Evolutionary conservation across 306 rosid genomes (phyloP).

Genomic region (Quercus gilva): DNA sequence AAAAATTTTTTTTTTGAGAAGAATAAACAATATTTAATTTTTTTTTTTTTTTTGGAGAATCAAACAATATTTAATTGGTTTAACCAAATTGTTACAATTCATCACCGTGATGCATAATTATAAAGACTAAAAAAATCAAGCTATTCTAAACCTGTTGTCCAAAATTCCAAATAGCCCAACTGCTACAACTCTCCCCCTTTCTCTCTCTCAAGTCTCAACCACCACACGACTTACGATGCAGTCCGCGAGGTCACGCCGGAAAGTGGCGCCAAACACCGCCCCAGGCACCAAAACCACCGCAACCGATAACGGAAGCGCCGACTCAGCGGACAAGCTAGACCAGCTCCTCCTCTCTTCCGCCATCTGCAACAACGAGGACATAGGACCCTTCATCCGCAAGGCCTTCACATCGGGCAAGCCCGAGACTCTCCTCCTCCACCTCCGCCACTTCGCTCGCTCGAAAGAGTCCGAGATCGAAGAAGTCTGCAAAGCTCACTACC

Average conservation of each 20-base stretch:
- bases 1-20: too few relatives aligned
- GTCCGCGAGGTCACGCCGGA: constrained; percentile 73
- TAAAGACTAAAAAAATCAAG: too few relatives aligned
- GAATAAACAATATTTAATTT: too few relatives aligned
- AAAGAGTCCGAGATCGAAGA: constrained; percentile 98
- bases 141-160: too few relatives aligned
- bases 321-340: constrained; percentile 81
- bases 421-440: constrained; percentile 83
- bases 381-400: constrained; percentile 89
- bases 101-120: too few relatives aligned
- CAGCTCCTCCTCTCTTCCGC: constrained; percentile 83
- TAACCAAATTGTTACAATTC: too few relatives aligned
- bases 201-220: constrained; percentile 46
- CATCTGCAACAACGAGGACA: constrained; percentile 92
- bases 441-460: constrained; percentile 85
- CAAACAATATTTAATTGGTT: too few relatives aligned
- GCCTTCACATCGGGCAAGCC: constrained; percentile 83
- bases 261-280: constrained; percentile 54
- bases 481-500: constrained; percentile 97
- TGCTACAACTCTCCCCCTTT: background rate
- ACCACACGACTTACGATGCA: constrained; percentile 37
- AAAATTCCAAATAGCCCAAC: background rate
- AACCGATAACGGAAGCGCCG: constrained; percentile 41
- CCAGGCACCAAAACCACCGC: background rate
- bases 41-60: too few relatives aligned